Evolutionary conservation across 805 yeast genomes (phyloP).

Genomic region (Candida lessepsii): DNA sequence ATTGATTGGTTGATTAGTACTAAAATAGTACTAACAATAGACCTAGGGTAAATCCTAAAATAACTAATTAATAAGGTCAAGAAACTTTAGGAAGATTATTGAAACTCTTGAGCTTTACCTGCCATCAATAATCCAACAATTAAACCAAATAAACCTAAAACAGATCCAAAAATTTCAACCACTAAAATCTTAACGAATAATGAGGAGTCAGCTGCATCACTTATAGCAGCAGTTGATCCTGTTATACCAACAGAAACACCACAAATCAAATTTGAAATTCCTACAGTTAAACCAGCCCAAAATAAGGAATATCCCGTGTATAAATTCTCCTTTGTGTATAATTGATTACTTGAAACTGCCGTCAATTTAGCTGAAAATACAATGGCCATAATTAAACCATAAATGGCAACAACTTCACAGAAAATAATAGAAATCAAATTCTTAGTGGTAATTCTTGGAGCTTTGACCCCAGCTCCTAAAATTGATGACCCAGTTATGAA

Average conservation of each 20-base stretch:
- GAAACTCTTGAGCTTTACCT: slow-evolving; percentile 87
- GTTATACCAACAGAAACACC: slow-evolving; percentile 97
- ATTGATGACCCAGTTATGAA: slow-evolving; percentile 93
- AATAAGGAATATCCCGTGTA: slow-evolving; percentile 94
- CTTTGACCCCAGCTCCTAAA: slow-evolving; percentile 96
- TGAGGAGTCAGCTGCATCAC: slow-evolving; percentile 96
- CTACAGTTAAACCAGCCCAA: slow-evolving; percentile 98
- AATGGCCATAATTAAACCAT: slow-evolving; percentile 96
- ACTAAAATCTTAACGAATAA: slow-evolving; percentile 94
- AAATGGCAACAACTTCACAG: slow-evolving; percentile 98
- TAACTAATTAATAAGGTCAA: too few relatives aligned
- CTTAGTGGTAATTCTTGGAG: slow-evolving; percentile 96
- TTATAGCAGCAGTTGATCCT: slow-evolving; percentile 97
- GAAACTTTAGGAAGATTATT: too few relatives aligned
- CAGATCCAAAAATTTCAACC: slow-evolving; percentile 95
- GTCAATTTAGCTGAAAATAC: slow-evolving; percentile 89
- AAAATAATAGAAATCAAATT: slow-evolving; percentile 94
- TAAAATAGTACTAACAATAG: too few relatives aligned
- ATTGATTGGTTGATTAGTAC: too few relatives aligned
- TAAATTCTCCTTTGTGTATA: slow-evolving; percentile 78
- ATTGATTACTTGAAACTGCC: slow-evolving; percentile 58
- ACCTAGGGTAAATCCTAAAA: too few relatives aligned
- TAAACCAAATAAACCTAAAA: slow-evolving; percentile 91
- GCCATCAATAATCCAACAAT: slow-evolving; percentile 98
- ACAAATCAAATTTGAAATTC: slow-evolving; percentile 87